Conservation (phyloP, 2,329 filamentous ascomycete genomes). For the Cercospora citrullina region DNA sequence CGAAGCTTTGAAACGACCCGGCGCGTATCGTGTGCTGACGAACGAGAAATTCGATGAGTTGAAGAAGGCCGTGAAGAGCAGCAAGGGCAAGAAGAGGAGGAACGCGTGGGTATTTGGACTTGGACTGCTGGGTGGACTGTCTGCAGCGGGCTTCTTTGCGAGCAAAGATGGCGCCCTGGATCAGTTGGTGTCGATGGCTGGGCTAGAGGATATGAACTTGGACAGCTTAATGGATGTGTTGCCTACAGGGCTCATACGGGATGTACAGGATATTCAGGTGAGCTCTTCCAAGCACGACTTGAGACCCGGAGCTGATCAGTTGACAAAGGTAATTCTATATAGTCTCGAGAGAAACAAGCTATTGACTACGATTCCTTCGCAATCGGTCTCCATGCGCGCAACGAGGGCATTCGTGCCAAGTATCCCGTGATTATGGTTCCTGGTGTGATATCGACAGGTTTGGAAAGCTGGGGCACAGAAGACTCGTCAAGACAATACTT, state of each 20-base stretch:
- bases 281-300: conserved; percentile 32
- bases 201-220: conserved; percentile 70
- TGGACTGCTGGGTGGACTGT: conserved; percentile 84
- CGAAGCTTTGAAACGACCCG: conserved; percentile 23
- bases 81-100: conserved; percentile 61
- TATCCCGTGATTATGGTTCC: conserved; percentile 97
- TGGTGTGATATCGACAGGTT: conserved; percentile 92
- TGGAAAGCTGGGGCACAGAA: conserved; percentile 94
- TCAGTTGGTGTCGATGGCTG: conserved; percentile 74
- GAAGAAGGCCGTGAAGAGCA: conserved; percentile 38
- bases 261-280: conserved; percentile 83
- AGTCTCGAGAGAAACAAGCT: conserved; percentile 83
- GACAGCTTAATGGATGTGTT: conserved; percentile 84
- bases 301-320: conserved; percentile 27
- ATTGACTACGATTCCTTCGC: conserved; percentile 93
- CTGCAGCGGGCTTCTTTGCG: conserved; percentile 88
- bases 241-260: conserved; percentile 79
- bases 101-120: conserved; percentile 82
- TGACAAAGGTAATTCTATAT: conserved; percentile 37
- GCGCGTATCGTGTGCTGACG: conserved; percentile 54
- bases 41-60: conserved; percentile 51
- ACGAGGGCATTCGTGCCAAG: conserved; percentile 76
- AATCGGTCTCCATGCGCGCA: conserved; percentile 77
- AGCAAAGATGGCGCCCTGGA: conserved; percentile 68
- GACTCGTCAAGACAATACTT: conserved; percentile 87